phyloP scores from a whole-genome alignment of 1,284 basidiomycete genomes.

The Austroboletus novae-zelandiae region DNA sequence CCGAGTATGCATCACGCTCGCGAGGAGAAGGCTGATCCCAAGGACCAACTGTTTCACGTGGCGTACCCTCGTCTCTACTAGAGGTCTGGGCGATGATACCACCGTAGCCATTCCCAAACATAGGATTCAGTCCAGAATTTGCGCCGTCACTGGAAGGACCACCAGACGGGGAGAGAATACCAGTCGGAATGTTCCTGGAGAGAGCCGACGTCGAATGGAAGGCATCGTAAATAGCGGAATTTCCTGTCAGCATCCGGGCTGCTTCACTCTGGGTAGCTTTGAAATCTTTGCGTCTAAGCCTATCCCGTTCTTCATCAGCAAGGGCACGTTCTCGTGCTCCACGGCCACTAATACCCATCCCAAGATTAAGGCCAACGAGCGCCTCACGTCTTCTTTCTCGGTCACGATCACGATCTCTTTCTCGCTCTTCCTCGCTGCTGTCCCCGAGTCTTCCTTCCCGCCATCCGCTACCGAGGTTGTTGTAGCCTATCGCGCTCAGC shows the following conservation, averaged over 20 bases:
- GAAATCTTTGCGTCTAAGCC: slow-evolving; percentile 52
- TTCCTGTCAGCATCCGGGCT: slow-evolving; percentile 42
- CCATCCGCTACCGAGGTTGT: slow-evolving; percentile 36
- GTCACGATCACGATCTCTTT: slow-evolving; percentile 34
- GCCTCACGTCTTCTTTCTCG: slow-evolving; percentile 42
- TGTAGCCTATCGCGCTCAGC: slow-evolving; percentile 49
- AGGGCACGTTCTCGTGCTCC: slow-evolving; percentile 60
- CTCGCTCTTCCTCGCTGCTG: slow-evolving; percentile 36
- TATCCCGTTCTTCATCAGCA: slow-evolving; percentile 57
- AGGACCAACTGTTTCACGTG: slow-evolving; percentile 28
- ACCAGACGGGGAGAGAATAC: slow-evolving; percentile 21
- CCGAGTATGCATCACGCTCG: slow-evolving; percentile 30
- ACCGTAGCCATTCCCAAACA: slow-evolving; percentile 27
- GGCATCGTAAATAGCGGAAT: slow-evolving; percentile 62
- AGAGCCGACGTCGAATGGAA: slow-evolving; percentile 63
- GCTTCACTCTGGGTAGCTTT: slow-evolving; percentile 27
- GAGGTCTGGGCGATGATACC: slow-evolving; percentile 28
- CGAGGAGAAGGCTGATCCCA: slow-evolving; percentile 34
- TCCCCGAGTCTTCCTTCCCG: slow-evolving; percentile 34
- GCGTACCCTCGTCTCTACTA: slow-evolving; percentile 23
- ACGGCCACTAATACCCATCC: slow-evolving; percentile 37
- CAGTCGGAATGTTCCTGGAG: slow-evolving; percentile 23
- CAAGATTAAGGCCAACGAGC: slow-evolving; percentile 40
- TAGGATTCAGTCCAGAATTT: slow-evolving; percentile 18
- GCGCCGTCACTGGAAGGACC: slow-evolving; percentile 18